phyloP scores from a whole-genome alignment of 1,284 basidiomycete species.

The Moniliella sp. region DNA sequence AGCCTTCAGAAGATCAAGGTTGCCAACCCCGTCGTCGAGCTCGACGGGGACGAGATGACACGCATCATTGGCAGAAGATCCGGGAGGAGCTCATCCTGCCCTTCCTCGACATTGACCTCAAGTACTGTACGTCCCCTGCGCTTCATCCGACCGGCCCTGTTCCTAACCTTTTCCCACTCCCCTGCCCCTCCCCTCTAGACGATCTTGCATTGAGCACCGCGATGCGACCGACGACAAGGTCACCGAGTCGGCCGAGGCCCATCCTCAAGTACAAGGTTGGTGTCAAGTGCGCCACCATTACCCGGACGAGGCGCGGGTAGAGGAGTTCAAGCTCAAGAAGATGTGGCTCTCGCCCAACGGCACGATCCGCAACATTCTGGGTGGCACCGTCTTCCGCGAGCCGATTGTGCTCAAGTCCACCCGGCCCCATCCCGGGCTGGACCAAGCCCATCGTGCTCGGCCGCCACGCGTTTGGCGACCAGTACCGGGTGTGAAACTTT shows the following conservation, averaged over 20 bases:
- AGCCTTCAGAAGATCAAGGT: constrained; percentile 54
- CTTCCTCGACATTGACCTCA: constrained; percentile 85
- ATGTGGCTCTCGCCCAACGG: constrained; percentile 44
- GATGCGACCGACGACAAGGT: constrained; percentile 86
- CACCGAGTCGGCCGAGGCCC: constrained; percentile 79
- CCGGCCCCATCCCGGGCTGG: constrained; percentile 74
- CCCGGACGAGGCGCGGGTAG: constrained; percentile 77
- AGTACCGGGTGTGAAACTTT: constrained; percentile 37
- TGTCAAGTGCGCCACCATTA: constrained; percentile 73
- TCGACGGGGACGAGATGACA: constrained; percentile 38
- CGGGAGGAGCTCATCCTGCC: constrained; percentile 87
- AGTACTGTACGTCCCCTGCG: too few relatives aligned
- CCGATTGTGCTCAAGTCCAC: constrained; percentile 72
- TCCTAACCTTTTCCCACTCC: too few relatives aligned
- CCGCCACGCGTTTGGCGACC: constrained; percentile 89
- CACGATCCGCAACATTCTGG: constrained; percentile 68
- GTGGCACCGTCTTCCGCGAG: constrained; percentile 93
- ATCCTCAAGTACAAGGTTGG: constrained; percentile 33
- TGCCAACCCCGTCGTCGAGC: constrained; percentile 75
- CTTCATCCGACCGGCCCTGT: too few relatives aligned
- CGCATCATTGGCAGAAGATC: constrained; percentile 75
- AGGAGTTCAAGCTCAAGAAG: constrained; percentile 68
- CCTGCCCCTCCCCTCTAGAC: too few relatives aligned
- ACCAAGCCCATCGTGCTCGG: constrained; percentile 87
- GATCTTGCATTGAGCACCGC: constrained; percentile 74